Evolutionary conservation across 2,329 filamentous ascomycete genomes (phyloP), one percentile per base, ranked within the genome.

Genomic region (Thielaviopsis punctulata): DNA sequence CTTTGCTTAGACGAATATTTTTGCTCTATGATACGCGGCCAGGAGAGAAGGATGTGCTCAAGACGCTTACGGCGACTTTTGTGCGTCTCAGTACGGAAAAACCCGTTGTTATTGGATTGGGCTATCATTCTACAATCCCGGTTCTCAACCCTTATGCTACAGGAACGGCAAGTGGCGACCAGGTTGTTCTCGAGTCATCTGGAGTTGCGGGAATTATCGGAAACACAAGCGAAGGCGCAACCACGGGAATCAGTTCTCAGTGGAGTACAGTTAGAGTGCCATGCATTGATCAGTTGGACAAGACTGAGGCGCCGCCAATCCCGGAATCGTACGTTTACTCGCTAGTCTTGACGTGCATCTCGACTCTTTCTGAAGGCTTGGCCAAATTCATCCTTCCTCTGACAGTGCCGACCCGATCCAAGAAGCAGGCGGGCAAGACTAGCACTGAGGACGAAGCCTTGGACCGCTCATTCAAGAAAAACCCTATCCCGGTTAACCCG

Each of bases 321-420:
- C 92, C 92, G 0, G 90, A 95, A 56, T 95, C 92, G 0, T 98
- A 98, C 61, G 76, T 95, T 7, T 96, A 95, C 66, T 87, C 84
- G 56, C 71, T 98, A 47, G 85, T 90, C 1, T 68, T 98, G 43
- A 84, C 86, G 2, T 96, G 90, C 61, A 83, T 98, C 55, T 90
- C 85, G 45, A 87, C 82, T 1, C 76, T 98, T 48, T 94, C 90
- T 0, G 92, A 98, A 61, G 88, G 86, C 2, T 71, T 98, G 18
- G 92, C 90, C 25, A 95, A 90, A 63, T 94, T 95, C 58, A 84
- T 96, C 46, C 73, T 98, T 13, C 92, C 92, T 0, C 69, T 98
- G 36, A 95, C 92, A 0, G 86, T 95, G 1, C 83, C 87, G 4
- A 71, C 70, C n/a, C 86, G 93, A 19, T 61, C 67, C 25, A 70